Base-by-base conservation (phyloP, 768 basidiomycete species). In the Pulveroboletus sp. region DNA sequence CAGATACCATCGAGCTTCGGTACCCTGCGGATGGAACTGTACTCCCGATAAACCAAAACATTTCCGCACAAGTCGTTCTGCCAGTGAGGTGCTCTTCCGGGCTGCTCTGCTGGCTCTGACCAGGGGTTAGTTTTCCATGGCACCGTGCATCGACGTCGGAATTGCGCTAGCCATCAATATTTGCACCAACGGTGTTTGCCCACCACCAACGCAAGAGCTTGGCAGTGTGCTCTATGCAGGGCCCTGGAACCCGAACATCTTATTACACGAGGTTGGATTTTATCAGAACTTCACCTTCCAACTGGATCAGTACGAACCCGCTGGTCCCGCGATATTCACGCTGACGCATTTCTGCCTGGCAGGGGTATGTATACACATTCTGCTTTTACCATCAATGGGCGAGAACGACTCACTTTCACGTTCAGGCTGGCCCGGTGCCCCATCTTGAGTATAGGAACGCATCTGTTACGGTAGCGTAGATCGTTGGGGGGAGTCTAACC, bases 201-300 rank as follows among this genome's bases (percentile, higher is more conserved):
- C 64, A 24, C 40, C 31, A 4, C 54, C 54, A 6, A 16, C 53
- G 12, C 43, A 54, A 1, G 53, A 2, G 17, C 57, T 64, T 13
- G 62, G 55, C 4, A 51, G 39, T 10, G 50, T 56, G 2, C 52
- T 58, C 16, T 60, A 62, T 30, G 59, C 64, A 8, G 62, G 62
- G 8, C 32, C 49, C 6, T 60, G 52, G 55, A 39, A 52, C 9
- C 57, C 49, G 12, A 6, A 26, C n/a, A 48, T 37, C 27, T 22
- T 42, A 11, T 24, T 23, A 4, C 44, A 47, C 22, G 43, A 34
- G 6, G 22, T 49, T 5, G 59, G 53, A 27, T 49, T 36, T 47
- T 63, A 65, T 40, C 56, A 57, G 31, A 63, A 56, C 47, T 57
- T 64, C 17, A 55, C 55, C 8, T 45, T 57, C 29, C 35, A 45